Evolutionary conservation across 331 rosid genomes (phyloP), one percentile per base, ranked within the genome.

Genomic region (Rosa hybrid): DNA sequence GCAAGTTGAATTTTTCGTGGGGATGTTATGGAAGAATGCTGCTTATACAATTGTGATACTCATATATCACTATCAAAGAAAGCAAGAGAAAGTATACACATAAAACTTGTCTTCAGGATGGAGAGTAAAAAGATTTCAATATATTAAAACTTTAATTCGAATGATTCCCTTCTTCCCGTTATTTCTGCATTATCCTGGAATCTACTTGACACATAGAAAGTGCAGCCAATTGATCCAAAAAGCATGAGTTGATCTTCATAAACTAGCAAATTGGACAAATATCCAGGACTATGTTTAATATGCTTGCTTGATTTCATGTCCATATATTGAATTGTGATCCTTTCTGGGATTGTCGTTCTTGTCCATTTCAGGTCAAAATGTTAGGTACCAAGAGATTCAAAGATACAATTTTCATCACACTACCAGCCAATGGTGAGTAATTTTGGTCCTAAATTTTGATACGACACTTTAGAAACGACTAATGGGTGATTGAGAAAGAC

Each of bases 371-470:
- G 99, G 90, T 95, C 79, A 83, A 81, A 90, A 84, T 87, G 83
- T 78, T 86, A 64, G 87, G 88, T 75, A 74, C 68, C 45, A 79
- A 89, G 82, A 88, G 86, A 80, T 90, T 95, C 84, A 62, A 77
- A 72, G 97, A 91, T 79, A 89, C 84, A 80, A 88, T 93, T 80
- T 79, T 84, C 82, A 83, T 95, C 84, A 88, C 89, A 12, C 94
- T 93, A 56, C 98, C 98, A 10, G 87, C 98, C 48, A 95, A 80
- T 49, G 98, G 99, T 92, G 82, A 85, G 73, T 41, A 65, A 20
- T 56, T 79, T 39, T 78, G 72, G 5, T 68, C 86, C 60, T 74
- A 20, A 64, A 73, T 75, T 75, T 79, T 74, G 53, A 78, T 83
- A 56, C 20, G 6, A 34, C 34, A 70, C 81, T 78, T 48, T 59